Conservation (phyloP, 208 protist genomes). For the Acanthamoeba castellanii region DNA sequence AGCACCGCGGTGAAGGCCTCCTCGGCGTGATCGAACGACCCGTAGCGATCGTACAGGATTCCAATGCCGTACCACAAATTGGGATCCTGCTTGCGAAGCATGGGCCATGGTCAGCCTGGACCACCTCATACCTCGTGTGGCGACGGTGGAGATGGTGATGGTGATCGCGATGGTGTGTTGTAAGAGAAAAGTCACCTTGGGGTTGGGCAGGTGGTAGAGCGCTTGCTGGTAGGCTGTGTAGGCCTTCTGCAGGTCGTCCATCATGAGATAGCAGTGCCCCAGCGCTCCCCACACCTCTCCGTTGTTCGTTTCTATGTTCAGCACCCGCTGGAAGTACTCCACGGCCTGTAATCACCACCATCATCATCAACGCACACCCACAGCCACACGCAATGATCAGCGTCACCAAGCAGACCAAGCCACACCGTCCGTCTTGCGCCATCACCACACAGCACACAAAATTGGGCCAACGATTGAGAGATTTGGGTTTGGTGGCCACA, state of each 20-base stretch:
- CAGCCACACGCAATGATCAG: too few species aligned
- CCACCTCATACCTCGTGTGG: background rate
- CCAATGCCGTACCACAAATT: constrained; percentile 92
- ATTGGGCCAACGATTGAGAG: background rate
- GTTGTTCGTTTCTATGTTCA: constrained; percentile 82
- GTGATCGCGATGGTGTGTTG: background rate
- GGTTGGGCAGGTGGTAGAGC: constrained; percentile 87
- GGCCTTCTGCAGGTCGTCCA: constrained; percentile 89
- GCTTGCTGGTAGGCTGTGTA: constrained; percentile 89
- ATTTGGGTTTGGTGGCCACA: background rate
- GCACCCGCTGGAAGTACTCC: constrained; percentile 84
- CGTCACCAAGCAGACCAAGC: too few species aligned
- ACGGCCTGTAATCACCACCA: constrained; percentile 69
- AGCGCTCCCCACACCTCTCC: constrained; percentile 86
- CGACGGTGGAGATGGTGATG: background rate
- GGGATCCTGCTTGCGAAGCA: constrained; percentile 82
- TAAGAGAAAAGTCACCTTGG: constrained; percentile 75
- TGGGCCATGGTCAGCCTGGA: background rate
- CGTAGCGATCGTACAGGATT: constrained; percentile 90
- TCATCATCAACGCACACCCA: background rate
- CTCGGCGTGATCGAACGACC: constrained; percentile 89
- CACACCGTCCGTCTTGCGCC: too few species aligned
- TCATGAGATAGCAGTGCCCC: constrained; percentile 88
- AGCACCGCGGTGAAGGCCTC: constrained; percentile 89
- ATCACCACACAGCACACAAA: background rate